phyloP scores from a whole-genome alignment of 176 grass and related monocot species.

The Zoysia pacifica region DNA sequence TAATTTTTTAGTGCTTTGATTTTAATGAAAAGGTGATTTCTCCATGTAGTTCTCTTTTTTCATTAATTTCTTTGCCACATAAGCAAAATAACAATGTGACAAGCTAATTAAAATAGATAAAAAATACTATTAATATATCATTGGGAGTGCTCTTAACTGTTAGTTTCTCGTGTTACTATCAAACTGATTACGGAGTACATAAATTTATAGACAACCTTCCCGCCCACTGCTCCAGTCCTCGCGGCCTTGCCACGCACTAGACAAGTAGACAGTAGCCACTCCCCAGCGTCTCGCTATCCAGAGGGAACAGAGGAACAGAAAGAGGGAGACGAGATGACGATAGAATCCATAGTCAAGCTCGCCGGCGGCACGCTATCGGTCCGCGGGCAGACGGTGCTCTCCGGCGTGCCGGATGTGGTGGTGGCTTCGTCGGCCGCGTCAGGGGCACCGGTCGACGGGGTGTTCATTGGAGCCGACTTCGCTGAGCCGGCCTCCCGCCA shows the following conservation, averaged over 20 bases:
- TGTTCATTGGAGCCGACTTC: slow-evolving; percentile 75
- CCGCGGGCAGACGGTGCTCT: slow-evolving; percentile 53
- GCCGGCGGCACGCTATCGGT: slow-evolving; percentile 54
- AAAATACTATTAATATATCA: no score
- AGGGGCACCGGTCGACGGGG: slow-evolving; percentile 58
- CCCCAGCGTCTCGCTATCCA: background rate
- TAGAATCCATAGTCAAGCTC: slow-evolving; percentile 55
- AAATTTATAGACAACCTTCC: background rate
- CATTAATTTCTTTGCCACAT: no score
- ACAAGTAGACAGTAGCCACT: no score
- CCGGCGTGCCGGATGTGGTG: slow-evolving; percentile 57
- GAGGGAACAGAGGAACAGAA: background rate
- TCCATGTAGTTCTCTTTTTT: no score
- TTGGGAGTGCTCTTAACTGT: no score
- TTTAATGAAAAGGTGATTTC: no score
- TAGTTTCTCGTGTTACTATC: no score
- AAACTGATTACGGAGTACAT: no score
- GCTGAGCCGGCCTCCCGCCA: slow-evolving; percentile 45
- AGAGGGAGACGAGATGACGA: slow-evolving; percentile 60
- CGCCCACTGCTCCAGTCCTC: background rate
- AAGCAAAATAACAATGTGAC: no score
- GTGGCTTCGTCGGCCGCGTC: slow-evolving; percentile 51
- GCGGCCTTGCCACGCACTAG: background rate
- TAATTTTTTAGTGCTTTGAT: no score
- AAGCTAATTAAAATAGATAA: no score